phyloP scores from a whole-genome alignment of 768 basidiomycete species.

The Daedaleopsis nitida region DNA sequence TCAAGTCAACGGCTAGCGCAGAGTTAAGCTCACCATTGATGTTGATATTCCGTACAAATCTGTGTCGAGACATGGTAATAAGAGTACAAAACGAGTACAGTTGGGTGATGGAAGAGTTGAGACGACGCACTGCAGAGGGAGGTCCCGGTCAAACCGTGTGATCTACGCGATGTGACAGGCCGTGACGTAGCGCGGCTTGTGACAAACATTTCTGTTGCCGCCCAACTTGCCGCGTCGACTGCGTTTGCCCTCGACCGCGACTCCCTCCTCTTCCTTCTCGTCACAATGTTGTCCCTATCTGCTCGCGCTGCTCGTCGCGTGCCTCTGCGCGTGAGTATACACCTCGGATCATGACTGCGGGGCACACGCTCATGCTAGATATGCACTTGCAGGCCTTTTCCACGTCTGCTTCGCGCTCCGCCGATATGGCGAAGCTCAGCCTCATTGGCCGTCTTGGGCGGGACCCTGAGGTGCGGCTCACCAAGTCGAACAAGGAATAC shows the following conservation, averaged over 20 bases:
- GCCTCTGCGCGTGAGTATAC: constrained; percentile 50
- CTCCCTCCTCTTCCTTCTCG: neutral
- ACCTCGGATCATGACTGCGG: neutral
- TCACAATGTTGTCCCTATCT: constrained; percentile 52
- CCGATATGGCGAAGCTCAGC: constrained; percentile 73
- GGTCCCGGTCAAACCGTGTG: constrained; percentile 1
- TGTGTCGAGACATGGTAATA: constrained; percentile 84
- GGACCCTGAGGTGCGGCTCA: constrained; percentile 69
- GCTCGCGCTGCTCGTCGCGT: constrained; percentile 46
- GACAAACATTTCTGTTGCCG: too few relatives aligned
- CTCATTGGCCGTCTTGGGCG: constrained; percentile 74
- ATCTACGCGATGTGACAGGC: neutral
- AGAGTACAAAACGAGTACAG: constrained; percentile 9
- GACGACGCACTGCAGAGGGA: neutral
- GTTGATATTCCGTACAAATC: constrained; percentile 85
- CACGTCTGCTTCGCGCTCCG: constrained; percentile 51
- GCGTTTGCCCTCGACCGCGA: neutral
- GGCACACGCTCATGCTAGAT: neutral
- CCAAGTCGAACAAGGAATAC: constrained; percentile 79
- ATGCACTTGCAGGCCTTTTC: constrained; percentile 57
- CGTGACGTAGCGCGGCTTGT: constrained; percentile 9
- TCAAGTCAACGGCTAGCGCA: too few relatives aligned
- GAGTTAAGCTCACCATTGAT: constrained; percentile 53
- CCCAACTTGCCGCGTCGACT: neutral
- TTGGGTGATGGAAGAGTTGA: constrained; percentile 14